Percentiles rank a stretch among this genome's conserved stretches.
These are phyloP conservation scores for Viridothelium virens DNA, from an alignment of 495 filamentous ascomycete species.

Conservation along the genomic window DNA sequence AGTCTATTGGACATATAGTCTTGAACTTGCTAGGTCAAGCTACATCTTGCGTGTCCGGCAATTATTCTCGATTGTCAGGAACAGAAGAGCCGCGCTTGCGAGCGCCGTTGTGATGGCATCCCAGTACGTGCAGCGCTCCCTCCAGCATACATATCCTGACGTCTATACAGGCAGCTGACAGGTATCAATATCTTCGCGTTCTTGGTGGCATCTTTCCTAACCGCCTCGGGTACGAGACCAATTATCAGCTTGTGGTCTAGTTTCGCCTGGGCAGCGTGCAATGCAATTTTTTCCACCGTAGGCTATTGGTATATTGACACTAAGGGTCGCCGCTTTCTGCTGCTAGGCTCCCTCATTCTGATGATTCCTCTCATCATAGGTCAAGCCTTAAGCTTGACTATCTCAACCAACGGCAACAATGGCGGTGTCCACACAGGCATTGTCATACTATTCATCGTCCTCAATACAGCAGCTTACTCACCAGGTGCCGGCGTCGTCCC, in stretches of 20 bases:
- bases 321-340: conserved; percentile 23
- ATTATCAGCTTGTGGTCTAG: conserved; percentile 32
- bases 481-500: conserved; percentile 26
- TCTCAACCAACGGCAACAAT: not conserved
- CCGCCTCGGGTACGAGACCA: not conserved
- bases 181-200: conserved; percentile 16
- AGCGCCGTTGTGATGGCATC: conserved; percentile 11
- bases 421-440: not conserved
- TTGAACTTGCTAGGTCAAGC: conserved; percentile 7
- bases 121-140: not conserved
- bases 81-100: conserved; percentile 13
- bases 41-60: conserved; percentile 6
- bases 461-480: conserved; percentile 26
- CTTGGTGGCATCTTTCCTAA: conserved; percentile 3
- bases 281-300: conserved; percentile 21
- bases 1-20: conserved; percentile 8
- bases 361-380: conserved; percentile 24
- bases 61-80: conserved; percentile 9
- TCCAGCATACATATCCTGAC: not conserved
- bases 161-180: not conserved
- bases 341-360: conserved; percentile 19
- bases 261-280: conserved; percentile 6
- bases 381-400: conserved; percentile 18
- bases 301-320: conserved; percentile 26
- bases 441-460: conserved; percentile 18